Evolutionary conservation across 306 rosid genomes (phyloP), one percentile per base, ranked within the genome.

Genomic region (Rosa multiflora): DNA sequence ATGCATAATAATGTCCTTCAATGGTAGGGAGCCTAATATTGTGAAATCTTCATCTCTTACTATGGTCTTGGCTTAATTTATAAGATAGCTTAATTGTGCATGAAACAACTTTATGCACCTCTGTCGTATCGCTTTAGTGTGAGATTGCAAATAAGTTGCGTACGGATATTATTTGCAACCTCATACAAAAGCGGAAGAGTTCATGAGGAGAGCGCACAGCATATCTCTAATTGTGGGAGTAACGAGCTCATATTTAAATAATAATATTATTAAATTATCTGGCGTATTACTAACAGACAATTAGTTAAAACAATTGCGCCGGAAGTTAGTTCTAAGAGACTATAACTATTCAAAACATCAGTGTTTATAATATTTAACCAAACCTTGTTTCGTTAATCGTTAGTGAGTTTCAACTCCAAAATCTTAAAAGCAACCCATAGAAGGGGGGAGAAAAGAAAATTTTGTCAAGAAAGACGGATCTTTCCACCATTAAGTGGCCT

Each of bases 381-480:
- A 40, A 44, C 53, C 18, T 68, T 69, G 53, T 43, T 69, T 69
- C 44, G 21, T 69, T 5, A 69, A 55, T 69, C 44, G 21, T 69
- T 5, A 69, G 73, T 40, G 39, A 43, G 39, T 11, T 69, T 43
- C 18, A 44, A 42, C 39, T 4, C 23, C 32, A 20, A 69, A 69
- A 43, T 69, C 55, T 43, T 69, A 10, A 4, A 69, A 43, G 21
- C 10, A 42, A 2, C 2, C 8, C 5, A 69, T 10, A 14, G 4
- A 40, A 39, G 23, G 48, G 20, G 49, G 1, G 2, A 17, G 37
- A 10, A 44, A 43, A 3, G 2, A 43, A 40, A 11, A 10, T 0
- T n/a, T 69, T 69, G 52, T 69, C 73, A 69, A 69, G 55, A 43
- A 69, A 69, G 44, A 69, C 39, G 73, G 73, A 69, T 21, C 37